Conservation (phyloP, 495 filamentous ascomycete genomes). For the Pyrenula massariospora region DNA sequence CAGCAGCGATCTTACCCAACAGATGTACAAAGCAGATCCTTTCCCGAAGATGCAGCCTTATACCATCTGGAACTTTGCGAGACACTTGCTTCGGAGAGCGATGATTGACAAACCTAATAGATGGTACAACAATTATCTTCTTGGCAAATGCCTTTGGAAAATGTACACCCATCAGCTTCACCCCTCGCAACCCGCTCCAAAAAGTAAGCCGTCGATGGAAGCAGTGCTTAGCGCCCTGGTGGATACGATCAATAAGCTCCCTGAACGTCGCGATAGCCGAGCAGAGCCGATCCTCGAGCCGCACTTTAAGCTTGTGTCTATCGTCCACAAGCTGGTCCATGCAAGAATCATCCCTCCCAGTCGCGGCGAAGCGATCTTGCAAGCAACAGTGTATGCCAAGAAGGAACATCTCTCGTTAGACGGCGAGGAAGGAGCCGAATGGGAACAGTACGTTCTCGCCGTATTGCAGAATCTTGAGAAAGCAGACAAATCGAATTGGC, state of each 20-base stretch:
- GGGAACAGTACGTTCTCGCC: slow-evolving; percentile 64
- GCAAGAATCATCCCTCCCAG: slow-evolving; percentile 20
- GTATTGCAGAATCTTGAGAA: slow-evolving; percentile 63
- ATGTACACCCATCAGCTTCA: slow-evolving; percentile 49
- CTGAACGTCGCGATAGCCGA: slow-evolving; percentile 63
- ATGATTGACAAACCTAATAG: slow-evolving; percentile 61
- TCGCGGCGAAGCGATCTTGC: slow-evolving; percentile 40
- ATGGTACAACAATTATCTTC: slow-evolving; percentile 86
- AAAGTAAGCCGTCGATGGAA: slow-evolving; percentile 26
- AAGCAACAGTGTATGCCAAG: slow-evolving; percentile 42
- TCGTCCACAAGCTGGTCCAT: slow-evolving; percentile 70
- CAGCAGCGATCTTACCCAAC: slow-evolving; percentile 50
- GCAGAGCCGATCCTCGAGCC: slow-evolving; percentile 85
- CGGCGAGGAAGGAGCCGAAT: slow-evolving; percentile 27
- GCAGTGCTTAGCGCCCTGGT: slow-evolving; percentile 58
- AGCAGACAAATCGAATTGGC: slow-evolving; percentile 93
- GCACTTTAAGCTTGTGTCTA: slow-evolving; percentile 86
- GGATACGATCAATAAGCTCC: slow-evolving; percentile 65
- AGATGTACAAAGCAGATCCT: slow-evolving; percentile 63
- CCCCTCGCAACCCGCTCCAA: slow-evolving; percentile 13
- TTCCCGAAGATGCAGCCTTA: slow-evolving; percentile 65
- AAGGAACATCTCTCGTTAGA: slow-evolving; percentile 20
- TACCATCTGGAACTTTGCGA: slow-evolving; percentile 78
- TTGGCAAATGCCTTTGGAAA: slow-evolving; percentile 93
- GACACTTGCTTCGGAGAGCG: slow-evolving; percentile 65